Conservation (phyloP, 164 flowering plant genomes). For the Platanus orientalis region DNA sequence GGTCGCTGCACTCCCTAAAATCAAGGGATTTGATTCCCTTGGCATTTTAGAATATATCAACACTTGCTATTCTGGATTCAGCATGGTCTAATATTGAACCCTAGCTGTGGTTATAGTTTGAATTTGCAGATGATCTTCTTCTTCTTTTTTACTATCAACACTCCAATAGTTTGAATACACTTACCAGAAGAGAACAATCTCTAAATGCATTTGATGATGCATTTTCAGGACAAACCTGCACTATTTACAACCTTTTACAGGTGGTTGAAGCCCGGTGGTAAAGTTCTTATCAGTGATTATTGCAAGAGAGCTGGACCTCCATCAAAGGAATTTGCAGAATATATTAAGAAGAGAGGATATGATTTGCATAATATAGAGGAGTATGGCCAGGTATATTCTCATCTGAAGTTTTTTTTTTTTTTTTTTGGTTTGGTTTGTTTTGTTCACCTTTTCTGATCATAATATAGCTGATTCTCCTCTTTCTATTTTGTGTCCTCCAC, state of each 20-base stretch:
- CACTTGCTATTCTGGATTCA: too few species aligned
- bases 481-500: slow-evolving; percentile 7
- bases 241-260: slow-evolving; percentile 76
- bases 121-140: too few species aligned
- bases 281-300: slow-evolving; percentile 89
- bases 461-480: neutral
- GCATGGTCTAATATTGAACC: slow-evolving; percentile 93
- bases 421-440: slow-evolving; percentile 1
- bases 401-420: neutral
- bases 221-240: slow-evolving; percentile 86
- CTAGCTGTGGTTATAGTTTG: too few species aligned
- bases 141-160: too few species aligned
- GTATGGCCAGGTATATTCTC: slow-evolving; percentile 74
- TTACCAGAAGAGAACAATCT: too few species aligned
- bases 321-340: slow-evolving; percentile 59
- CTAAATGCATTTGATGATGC: slow-evolving; percentile 1
- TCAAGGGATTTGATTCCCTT: too few species aligned
- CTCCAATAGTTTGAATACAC: too few species aligned
- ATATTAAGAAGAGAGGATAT: slow-evolving; percentile 89
- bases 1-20: too few species aligned
- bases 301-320: slow-evolving; percentile 72
- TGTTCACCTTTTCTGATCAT: neutral
- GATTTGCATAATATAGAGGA: slow-evolving; percentile 85
- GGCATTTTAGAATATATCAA: too few species aligned
- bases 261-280: slow-evolving; percentile 98